Percentiles rank a stretch among this genome's conserved stretches.
phyloP scores from a whole-genome alignment of 306 rosid genomes.

The Styphnolobium japonicum region DNA sequence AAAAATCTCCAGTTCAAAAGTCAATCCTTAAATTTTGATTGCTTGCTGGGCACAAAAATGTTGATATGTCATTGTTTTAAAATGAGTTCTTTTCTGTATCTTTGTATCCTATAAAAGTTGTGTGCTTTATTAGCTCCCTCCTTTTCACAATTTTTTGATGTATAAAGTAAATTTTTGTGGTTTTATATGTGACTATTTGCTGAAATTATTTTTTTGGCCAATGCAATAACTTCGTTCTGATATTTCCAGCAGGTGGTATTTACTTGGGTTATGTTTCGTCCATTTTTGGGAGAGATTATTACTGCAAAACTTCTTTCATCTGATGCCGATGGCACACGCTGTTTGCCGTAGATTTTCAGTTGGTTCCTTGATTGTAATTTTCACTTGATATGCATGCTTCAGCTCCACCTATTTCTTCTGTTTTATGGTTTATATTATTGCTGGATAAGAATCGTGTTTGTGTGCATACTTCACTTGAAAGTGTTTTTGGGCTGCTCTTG shows the following conservation, averaged over 20 bases:
- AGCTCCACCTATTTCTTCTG: neutral
- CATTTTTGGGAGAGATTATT: constrained; percentile 73
- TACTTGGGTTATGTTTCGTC: constrained; percentile 68
- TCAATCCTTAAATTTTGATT: neutral
- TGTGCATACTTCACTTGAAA: constrained; percentile 1
- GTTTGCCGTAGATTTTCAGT: constrained; percentile 32
- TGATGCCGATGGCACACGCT: constrained; percentile 51
- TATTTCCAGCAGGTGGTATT: constrained; percentile 57
- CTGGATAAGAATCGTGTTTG: neutral
- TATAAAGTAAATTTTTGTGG: neutral
- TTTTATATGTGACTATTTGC: neutral
- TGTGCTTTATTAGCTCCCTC: neutral
- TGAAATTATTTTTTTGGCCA: too few relatives aligned
- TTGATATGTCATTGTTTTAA: neutral
- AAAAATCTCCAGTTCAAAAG: neutral
- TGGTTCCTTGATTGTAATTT: constrained; percentile 17
- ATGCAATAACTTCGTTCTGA: constrained; percentile 9
- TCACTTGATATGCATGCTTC: neutral
- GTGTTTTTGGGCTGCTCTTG: neutral
- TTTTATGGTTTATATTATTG: neutral
- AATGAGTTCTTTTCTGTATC: neutral
- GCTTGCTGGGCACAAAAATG: neutral
- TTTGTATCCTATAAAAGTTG: neutral
- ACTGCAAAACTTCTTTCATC: constrained; percentile 59
- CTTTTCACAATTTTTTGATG: neutral